Percentiles rank a stretch among this genome's conserved stretches.
These are phyloP conservation scores for Diaporthe ampelina DNA, from an alignment of 2,329 filamentous ascomycete species.

Conservation along the genomic window DNA sequence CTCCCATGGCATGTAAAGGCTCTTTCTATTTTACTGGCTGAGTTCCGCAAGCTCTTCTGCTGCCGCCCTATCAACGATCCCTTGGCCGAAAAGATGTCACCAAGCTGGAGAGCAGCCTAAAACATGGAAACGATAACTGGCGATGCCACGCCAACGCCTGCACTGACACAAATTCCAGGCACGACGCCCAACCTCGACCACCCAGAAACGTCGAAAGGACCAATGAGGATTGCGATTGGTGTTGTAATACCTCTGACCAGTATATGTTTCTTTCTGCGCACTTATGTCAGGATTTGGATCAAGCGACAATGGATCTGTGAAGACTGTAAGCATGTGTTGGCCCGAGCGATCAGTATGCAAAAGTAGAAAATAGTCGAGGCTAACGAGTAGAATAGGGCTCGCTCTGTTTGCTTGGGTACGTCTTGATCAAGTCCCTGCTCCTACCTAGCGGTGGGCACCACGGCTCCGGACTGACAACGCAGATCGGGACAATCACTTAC, in stretches of 20 bases:
- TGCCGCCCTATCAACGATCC: no score
- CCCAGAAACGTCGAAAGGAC: neutral
- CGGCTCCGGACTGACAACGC: neutral
- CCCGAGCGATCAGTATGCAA: neutral
- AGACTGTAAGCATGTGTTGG: neutral
- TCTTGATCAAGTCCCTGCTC: neutral
- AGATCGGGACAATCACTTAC: slow-evolving; percentile 9
- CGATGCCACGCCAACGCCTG: neutral
- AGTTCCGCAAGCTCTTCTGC: neutral
- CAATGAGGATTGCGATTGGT: slow-evolving; percentile 6
- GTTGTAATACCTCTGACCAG: slow-evolving; percentile 3
- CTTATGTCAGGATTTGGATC: slow-evolving; percentile 7
- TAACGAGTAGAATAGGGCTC: slow-evolving; percentile 7
- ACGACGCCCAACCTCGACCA: neutral
- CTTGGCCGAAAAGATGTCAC: neutral
- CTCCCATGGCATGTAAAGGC: neutral
- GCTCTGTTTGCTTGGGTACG: slow-evolving; percentile 5
- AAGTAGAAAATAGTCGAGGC: neutral
- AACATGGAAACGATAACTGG: neutral
- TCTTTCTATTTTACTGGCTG: neutral
- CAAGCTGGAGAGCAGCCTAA: neutral
- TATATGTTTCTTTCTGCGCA: slow-evolving; percentile 12
- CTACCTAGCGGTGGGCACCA: neutral
- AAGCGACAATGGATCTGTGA: slow-evolving; percentile 3
- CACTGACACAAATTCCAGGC: neutral